These are phyloP conservation scores for Gentiana straminea DNA, from an alignment of 257 asterid species.

Conservation along the genomic window DNA sequence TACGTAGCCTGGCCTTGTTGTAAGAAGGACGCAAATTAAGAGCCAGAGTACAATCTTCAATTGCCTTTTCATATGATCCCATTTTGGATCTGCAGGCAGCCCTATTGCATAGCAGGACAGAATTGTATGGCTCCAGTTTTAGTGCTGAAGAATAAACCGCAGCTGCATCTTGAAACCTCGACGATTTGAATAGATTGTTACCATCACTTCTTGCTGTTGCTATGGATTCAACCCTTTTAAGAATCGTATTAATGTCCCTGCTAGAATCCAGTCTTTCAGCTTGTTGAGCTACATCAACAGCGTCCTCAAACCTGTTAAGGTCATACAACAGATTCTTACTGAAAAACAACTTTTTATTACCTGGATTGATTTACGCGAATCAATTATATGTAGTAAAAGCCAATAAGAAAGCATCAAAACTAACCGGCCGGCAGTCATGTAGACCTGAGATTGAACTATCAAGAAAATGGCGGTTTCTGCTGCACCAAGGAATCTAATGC, in stretches of 20 bases:
- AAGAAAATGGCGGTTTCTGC: conserved; percentile 24
- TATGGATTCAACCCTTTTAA: conserved; percentile 22
- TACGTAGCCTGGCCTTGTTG: conserved; percentile 41
- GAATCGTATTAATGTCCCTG: conserved; percentile 12
- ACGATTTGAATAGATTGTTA: conserved; percentile 32
- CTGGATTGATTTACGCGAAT: too few relatives aligned
- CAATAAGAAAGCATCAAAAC: conserved; percentile 1
- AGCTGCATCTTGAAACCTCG: conserved; percentile 38
- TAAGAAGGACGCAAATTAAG: conserved; percentile 42
- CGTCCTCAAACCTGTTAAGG: conserved; percentile 53
- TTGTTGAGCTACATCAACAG: conserved; percentile 24
- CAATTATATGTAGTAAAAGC: background rate
- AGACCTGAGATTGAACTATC: conserved; percentile 31
- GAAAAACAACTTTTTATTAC: too few relatives aligned
- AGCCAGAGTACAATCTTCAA: conserved; percentile 52
- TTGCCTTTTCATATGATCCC: conserved; percentile 33
- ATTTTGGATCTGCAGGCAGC: conserved; percentile 43
- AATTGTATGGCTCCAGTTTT: conserved; percentile 39
- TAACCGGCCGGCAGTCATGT: conserved; percentile 46
- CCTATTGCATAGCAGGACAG: conserved; percentile 48
- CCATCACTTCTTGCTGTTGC: conserved; percentile 35
- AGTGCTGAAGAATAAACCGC: conserved; percentile 36
- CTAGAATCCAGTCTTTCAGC: conserved; percentile 35
- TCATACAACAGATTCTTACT: too few relatives aligned
- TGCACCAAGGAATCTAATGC: conserved; percentile 27